Percentiles rank a stretch among this genome's conserved stretches.
Evolutionary conservation across 768 basidiomycete genomes (phyloP).

Genomic region (Lactarius quietus): DNA sequence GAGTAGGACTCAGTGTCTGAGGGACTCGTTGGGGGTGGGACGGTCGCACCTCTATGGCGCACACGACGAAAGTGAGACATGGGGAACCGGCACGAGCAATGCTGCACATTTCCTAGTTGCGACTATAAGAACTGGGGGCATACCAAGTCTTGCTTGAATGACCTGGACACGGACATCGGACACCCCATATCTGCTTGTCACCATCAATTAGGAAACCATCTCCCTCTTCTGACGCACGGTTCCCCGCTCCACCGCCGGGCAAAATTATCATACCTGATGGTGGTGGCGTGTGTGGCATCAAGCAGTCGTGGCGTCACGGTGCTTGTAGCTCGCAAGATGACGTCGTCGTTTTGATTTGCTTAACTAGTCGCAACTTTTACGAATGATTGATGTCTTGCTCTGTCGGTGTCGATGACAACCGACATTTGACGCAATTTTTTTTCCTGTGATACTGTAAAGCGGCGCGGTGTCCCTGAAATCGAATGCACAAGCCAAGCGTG

Average conservation of each 20-base stretch:
- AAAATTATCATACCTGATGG: background rate
- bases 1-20: slow-evolving; percentile 29
- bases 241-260: background rate
- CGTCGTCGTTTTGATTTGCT: background rate
- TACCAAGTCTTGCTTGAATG: background rate
- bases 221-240: background rate
- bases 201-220: background rate
- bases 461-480: background rate
- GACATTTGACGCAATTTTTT: background rate
- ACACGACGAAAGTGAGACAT: slow-evolving; percentile 27
- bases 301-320: background rate
- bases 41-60: slow-evolving; percentile 21
- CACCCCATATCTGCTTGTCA: background rate
- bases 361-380: background rate
- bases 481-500: background rate
- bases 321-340: background rate
- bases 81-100: slow-evolving; percentile 2
- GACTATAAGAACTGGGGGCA: background rate
- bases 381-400: background rate
- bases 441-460: background rate
- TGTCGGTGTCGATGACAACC: background rate
- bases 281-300: background rate
- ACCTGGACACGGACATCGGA: background rate
- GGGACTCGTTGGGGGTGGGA: slow-evolving; percentile 20
- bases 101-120: background rate